These are phyloP conservation scores for Leccinum fibrillosum DNA, from an alignment of 768 basidiomycete species.

Conservation along the genomic window DNA sequence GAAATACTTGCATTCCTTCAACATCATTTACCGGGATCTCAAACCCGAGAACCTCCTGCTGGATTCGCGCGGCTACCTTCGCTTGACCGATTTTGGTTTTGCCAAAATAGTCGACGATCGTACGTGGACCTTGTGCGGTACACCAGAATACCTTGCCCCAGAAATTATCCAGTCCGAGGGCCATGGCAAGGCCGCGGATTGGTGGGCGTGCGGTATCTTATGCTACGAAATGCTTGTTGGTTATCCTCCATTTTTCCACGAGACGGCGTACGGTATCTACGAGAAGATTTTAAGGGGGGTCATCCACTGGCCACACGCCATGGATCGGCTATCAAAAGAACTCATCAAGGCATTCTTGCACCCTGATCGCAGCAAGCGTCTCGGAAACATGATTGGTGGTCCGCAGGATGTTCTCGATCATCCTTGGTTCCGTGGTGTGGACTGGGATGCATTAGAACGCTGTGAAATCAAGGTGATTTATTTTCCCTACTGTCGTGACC, in stretches of 20 bases:
- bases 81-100: slow-evolving; percentile 97
- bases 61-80: slow-evolving; percentile 89
- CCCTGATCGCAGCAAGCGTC: slow-evolving; percentile 85
- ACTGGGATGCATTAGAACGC: slow-evolving; percentile 85
- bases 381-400: slow-evolving; percentile 92
- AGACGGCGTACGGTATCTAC: slow-evolving; percentile 97
- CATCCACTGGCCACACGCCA: slow-evolving; percentile 86
- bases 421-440: slow-evolving; percentile 93
- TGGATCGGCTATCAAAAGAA: slow-evolving; percentile 87
- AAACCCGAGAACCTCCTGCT: slow-evolving; percentile 99
- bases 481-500: slow-evolving; percentile 1
- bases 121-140: slow-evolving; percentile 96
- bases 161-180: slow-evolving; percentile 98
- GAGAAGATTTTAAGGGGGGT: slow-evolving; percentile 91
- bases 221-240: slow-evolving; percentile 99
- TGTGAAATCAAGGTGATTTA: slow-evolving; percentile 76
- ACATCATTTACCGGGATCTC: slow-evolving; percentile 97
- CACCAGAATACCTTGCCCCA: slow-evolving; percentile 95
- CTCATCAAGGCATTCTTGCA: slow-evolving; percentile 87
- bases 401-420: slow-evolving; percentile 89
- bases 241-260: slow-evolving; percentile 97
- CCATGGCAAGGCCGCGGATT: slow-evolving; percentile 97
- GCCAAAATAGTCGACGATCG: slow-evolving; percentile 97
- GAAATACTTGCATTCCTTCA: slow-evolving; percentile 91
- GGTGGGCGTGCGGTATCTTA: slow-evolving; percentile 98